Evolutionary conservation across 176 grass and related monocot species (phyloP).

Genomic region (Oryza officinalis): DNA sequence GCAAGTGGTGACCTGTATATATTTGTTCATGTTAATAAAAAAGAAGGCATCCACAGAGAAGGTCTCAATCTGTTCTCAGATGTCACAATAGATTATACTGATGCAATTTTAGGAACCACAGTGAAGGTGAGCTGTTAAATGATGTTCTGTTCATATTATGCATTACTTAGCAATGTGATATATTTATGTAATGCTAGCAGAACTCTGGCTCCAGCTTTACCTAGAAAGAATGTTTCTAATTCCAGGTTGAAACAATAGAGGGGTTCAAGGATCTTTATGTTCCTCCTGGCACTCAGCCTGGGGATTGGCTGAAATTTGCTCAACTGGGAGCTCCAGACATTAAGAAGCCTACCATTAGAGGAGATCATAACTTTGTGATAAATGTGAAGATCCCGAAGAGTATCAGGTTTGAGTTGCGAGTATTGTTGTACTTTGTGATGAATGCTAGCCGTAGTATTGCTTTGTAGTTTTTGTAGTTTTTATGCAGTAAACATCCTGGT

Average conservation of each 20-base stretch:
- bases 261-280: conserved; percentile 75
- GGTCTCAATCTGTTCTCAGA: conserved; percentile 73
- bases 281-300: conserved; percentile 83
- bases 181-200: conserved; percentile 3
- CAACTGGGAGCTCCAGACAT: conserved; percentile 72
- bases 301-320: conserved; percentile 64
- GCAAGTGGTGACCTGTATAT: conserved; percentile 72
- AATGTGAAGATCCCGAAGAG: conserved; percentile 72
- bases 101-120: conserved; percentile 87
- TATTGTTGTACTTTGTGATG: background rate
- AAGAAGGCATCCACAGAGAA: conserved; percentile 71
- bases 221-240: conserved; percentile 28
- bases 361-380: conserved; percentile 81
- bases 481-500: background rate
- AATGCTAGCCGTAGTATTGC: background rate
- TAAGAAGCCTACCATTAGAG: conserved; percentile 62
- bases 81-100: conserved; percentile 73
- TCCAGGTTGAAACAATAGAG: conserved; percentile 86
- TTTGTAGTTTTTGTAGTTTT: background rate
- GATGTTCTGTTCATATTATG: background rate
- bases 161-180: background rate
- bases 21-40: conserved; percentile 68
- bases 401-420: conserved; percentile 64
- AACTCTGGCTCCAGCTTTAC: conserved; percentile 9
- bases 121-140: conserved; percentile 58